Conservation (phyloP, 257 asterid species). For the Primulina tabacum region DNA sequence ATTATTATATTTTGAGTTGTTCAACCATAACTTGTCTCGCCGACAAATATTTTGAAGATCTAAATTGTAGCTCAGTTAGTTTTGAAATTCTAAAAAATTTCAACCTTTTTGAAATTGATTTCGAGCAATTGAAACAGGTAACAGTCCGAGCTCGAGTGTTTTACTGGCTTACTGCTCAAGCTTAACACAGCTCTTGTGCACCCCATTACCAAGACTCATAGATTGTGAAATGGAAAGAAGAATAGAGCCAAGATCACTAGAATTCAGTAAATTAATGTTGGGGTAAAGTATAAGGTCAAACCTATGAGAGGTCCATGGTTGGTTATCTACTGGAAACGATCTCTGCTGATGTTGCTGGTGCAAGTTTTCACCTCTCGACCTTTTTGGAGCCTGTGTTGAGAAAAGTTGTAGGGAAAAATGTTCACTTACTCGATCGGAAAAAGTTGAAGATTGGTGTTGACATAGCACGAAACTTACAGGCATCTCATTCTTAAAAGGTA, state of each 20-base stretch:
- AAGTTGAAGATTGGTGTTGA: not conserved
- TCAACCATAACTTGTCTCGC: not conserved
- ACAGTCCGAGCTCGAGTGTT: not conserved
- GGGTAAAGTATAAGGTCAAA: slow-evolving; percentile 27
- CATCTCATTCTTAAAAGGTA: slow-evolving; percentile 31
- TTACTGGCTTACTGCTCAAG: not conserved
- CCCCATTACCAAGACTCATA: not conserved
- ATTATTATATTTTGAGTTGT: too few relatives aligned
- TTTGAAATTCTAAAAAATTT: too few relatives aligned
- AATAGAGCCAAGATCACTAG: not conserved
- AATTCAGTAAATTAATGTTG: not conserved
- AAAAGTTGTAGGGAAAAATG: not conserved
- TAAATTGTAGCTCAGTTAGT: too few relatives aligned
- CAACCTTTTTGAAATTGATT: not conserved
- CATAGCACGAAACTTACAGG: slow-evolving; percentile 29
- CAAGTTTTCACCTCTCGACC: slow-evolving; percentile 41
- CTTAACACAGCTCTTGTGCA: not conserved
- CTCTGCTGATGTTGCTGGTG: slow-evolving; percentile 41
- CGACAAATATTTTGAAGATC: not conserved
- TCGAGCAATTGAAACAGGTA: not conserved
- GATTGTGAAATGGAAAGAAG: not conserved
- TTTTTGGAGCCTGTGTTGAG: slow-evolving; percentile 42
- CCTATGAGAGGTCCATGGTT: slow-evolving; percentile 51
- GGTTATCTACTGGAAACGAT: slow-evolving; percentile 36
- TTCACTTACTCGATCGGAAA: not conserved